Evolutionary conservation across 2,329 filamentous ascomycete species (phyloP).

Genomic region (Botryotinia convoluta): DNA sequence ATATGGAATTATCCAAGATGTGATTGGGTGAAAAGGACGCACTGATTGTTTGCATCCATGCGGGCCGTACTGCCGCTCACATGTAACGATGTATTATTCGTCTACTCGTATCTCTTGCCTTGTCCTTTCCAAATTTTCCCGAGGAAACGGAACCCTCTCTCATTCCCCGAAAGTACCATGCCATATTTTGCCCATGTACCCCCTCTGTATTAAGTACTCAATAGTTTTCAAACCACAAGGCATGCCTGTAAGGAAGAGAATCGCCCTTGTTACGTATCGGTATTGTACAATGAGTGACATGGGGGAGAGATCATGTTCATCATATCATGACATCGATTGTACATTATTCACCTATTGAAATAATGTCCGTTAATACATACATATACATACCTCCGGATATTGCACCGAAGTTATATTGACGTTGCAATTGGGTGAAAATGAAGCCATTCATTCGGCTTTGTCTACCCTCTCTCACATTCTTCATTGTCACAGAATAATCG

Average conservation of each 20-base stretch:
- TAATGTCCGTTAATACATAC: background rate
- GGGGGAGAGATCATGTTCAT: background rate
- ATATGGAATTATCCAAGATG: background rate
- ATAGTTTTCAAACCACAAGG: background rate
- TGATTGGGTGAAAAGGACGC: background rate
- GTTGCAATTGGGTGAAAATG: conserved; percentile 9
- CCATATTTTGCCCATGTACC: background rate
- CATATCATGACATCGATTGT: background rate
- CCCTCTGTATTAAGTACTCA: background rate
- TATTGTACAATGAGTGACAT: background rate
- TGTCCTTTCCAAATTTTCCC: background rate
- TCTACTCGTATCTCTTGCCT: conserved; percentile 2
- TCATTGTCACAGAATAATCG: background rate
- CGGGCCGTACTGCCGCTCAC: conserved; percentile 7
- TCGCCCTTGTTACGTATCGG: background rate
- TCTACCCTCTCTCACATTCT: background rate
- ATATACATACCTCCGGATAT: conserved; percentile 8
- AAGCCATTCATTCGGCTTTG: background rate
- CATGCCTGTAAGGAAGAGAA: background rate
- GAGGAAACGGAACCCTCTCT: conserved; percentile 16
- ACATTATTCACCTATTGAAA: background rate
- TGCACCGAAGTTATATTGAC: conserved; percentile 12
- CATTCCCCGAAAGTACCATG: background rate
- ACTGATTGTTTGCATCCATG: background rate
- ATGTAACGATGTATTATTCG: background rate